Base-by-base conservation (phyloP, 306 rosid species). In the Erythrophleum fordii region DNA sequence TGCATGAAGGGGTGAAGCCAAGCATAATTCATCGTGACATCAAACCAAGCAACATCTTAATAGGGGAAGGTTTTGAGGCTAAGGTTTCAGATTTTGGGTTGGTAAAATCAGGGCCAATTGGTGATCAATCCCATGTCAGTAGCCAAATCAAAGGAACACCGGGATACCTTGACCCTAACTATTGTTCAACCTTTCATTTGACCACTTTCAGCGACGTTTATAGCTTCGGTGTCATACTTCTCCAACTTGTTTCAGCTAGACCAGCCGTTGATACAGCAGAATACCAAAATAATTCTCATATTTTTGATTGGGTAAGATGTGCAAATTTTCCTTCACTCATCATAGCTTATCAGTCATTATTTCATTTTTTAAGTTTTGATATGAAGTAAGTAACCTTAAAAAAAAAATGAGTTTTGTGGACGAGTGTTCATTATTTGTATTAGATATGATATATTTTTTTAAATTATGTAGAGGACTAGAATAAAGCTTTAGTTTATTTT, bases 91-190 rank as follows among this genome's bases (percentile, higher is more conserved):
- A 94, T 86, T 94, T 94, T n/a, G 97, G 98, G 64, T 13, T 94
- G 35, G 93, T 88, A 14, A 91, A 84, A 81, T 80, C 89, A 29
- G 97, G 98, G 3, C 97, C 98, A 0, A 84, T 73, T 0, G 93
- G 80, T 13, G 98, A 92, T 35, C 88, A 90, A 65, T 90, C 98
- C 42, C 93, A 92, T 77, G 97, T 91, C 16, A 94, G 97, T 49
- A 94, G 98, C 93, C 98, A 92, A 77, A 77, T 94, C 51, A 94
- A 92, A 85, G 92, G 95, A 52, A 94, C 98, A n/a, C 93, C 97
- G 4, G 97, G 97, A n/a, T 92, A 92, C 59, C 88, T 94, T 75
- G 98, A 91, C 76, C 98, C 93, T 45, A 88, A 88, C 4, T 94
- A 92, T 45, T 92, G 97, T 79, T 89, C 93, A 14, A 94, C 90